Percentiles rank a stretch among this genome's conserved stretches.
Conservation (phyloP, 129 eudicot genomes). For the Flaveria ramosissima region DNA sequence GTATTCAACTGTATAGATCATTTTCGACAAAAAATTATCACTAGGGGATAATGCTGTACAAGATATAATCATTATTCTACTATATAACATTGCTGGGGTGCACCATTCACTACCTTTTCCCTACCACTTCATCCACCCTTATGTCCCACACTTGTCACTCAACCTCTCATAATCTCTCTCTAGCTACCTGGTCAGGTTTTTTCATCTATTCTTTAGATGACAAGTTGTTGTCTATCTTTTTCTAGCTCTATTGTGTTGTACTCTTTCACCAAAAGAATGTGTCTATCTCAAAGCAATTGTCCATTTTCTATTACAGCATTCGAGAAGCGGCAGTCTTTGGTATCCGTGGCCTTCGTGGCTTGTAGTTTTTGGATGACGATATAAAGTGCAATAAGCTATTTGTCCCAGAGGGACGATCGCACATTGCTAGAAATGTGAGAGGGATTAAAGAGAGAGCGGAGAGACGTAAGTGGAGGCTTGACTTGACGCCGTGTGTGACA, state of each 20-base stretch:
- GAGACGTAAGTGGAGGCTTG: too few relatives aligned
- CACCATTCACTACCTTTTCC: conserved; percentile 4
- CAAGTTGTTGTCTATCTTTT: conserved; percentile 25
- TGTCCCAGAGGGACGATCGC: too few relatives aligned
- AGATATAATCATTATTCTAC: neutral
- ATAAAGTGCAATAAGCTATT: too few relatives aligned
- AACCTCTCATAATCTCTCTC: neutral
- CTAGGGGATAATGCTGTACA: neutral
- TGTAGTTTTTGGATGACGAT: too few relatives aligned
- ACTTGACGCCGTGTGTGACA: too few relatives aligned
- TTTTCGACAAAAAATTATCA: neutral
- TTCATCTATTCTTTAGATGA: conserved; percentile 1
- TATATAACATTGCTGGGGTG: conserved; percentile 1
- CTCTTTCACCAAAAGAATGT: conserved; percentile 15
- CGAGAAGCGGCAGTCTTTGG: too few relatives aligned
- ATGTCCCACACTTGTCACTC: neutral
- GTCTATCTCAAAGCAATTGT: neutral
- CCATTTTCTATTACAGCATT: neutral
- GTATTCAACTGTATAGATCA: neutral
- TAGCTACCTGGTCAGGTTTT: conserved; percentile 22
- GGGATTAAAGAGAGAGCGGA: too few relatives aligned
- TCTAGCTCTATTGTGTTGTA: conserved; percentile 6
- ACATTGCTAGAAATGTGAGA: too few relatives aligned
- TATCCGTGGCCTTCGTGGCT: too few relatives aligned
- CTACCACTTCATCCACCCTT: conserved; percentile 17